These are phyloP conservation scores for Orbilia javanica DNA, from an alignment of 2,329 filamentous ascomycete genomes.

Conservation along the genomic window DNA sequence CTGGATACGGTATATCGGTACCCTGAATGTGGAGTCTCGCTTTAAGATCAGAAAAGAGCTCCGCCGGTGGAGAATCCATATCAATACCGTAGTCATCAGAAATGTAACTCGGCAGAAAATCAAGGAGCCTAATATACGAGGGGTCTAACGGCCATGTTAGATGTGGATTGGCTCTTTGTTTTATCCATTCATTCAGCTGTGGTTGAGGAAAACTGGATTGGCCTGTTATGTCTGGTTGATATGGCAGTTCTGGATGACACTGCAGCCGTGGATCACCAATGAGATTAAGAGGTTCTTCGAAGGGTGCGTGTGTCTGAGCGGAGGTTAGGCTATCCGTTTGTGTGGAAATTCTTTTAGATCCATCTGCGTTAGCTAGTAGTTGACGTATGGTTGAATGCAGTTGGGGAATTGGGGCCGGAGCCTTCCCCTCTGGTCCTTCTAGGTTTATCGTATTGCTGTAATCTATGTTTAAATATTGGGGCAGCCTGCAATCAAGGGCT, in stretches of 20 bases:
- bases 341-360: not conserved
- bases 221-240: not conserved
- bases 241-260: not conserved
- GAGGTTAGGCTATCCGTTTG: not conserved
- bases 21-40: not conserved
- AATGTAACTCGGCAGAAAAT: not conserved
- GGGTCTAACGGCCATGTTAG: not conserved
- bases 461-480: not conserved
- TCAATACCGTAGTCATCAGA: not conserved
- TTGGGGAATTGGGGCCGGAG: not conserved
- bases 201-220: not conserved
- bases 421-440: too few relatives aligned
- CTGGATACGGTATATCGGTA: too few relatives aligned
- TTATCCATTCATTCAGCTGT: not conserved
- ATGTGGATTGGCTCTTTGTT: not conserved
- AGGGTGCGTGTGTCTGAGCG: not conserved
- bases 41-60: not conserved
- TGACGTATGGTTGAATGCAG: not conserved
- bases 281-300: not conserved
- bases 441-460: not conserved
- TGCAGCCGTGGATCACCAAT: not conserved
- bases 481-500: not conserved
- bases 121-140: not conserved
- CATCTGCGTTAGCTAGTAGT: too few relatives aligned
- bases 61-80: not conserved